Conservation (phyloP, 176 grass and related monocot genomes). For the Secale cereale region DNA sequence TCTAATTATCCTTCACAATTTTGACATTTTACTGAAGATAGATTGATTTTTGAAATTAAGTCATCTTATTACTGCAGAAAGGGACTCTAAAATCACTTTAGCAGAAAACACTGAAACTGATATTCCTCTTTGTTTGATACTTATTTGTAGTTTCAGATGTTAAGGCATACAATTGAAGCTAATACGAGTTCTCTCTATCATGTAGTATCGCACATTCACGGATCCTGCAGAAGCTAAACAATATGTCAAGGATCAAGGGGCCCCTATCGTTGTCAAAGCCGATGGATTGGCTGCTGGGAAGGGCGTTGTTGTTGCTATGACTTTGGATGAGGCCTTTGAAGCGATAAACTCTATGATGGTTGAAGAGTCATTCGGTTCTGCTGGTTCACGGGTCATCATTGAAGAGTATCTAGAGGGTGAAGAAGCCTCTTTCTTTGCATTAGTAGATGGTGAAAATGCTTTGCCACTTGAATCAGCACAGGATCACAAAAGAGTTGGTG, state of each 20-base stretch:
- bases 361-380: constrained; percentile 68
- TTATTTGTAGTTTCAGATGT: neutral
- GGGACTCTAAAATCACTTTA: neutral
- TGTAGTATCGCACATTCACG: constrained; percentile 75
- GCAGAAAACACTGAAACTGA: neutral
- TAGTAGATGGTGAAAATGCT: constrained; percentile 82
- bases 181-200: neutral
- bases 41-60: neutral
- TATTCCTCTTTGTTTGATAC: neutral
- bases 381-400: constrained; percentile 76
- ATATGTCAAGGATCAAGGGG: constrained; percentile 62
- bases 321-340: constrained; percentile 63
- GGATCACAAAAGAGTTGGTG: constrained; percentile 85
- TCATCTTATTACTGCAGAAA: neutral
- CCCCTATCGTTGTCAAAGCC: constrained; percentile 85
- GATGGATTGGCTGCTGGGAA: constrained; percentile 91
- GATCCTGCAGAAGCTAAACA: constrained; percentile 66
- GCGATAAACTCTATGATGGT: constrained; percentile 86
- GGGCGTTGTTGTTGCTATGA: constrained; percentile 77
- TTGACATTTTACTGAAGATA: neutral
- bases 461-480: constrained; percentile 90
- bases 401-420: constrained; percentile 93
- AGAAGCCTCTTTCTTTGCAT: constrained; percentile 94
- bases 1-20: neutral
- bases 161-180: neutral